phyloP scores from a whole-genome alignment of 2,329 filamentous ascomycete species.

The Pseudopyricularia javanii region DNA sequence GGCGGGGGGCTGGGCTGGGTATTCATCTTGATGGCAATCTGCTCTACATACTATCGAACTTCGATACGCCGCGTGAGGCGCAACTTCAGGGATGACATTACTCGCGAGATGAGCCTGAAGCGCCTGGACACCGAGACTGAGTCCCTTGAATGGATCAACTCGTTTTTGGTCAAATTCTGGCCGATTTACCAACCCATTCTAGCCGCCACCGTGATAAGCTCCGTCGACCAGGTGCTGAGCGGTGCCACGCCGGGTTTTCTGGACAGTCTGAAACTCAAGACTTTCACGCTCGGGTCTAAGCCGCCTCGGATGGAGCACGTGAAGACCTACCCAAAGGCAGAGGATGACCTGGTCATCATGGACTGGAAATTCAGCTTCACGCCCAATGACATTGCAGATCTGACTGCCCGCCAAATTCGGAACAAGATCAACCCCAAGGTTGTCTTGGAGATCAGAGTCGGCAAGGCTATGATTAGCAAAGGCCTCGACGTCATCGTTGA shows the following conservation, averaged over 20 bases:
- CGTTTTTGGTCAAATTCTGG: constrained; percentile 97
- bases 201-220: constrained; percentile 81
- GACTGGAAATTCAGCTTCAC: constrained; percentile 99
- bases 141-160: constrained; percentile 98
- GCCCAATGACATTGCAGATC: constrained; percentile 82
- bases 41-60: constrained; percentile 92
- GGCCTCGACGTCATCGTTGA: constrained; percentile 95
- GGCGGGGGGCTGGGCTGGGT: constrained; percentile 91
- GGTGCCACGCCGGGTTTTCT: constrained; percentile 84
- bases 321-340: constrained; percentile 92
- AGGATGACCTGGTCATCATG: constrained; percentile 95
- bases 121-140: constrained; percentile 83
- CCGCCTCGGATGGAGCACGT: constrained; percentile 94
- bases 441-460: constrained; percentile 85
- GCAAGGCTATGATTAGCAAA: constrained; percentile 95
- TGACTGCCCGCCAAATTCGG: constrained; percentile 81
- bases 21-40: constrained; percentile 82
- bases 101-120: constrained; percentile 70
- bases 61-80: constrained; percentile 85
- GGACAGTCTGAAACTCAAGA: constrained; percentile 86
- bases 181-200: constrained; percentile 95
- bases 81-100: constrained; percentile 91
- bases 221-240: constrained; percentile 91
- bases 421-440: constrained; percentile 97
- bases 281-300: constrained; percentile 87